Base-by-base conservation (phyloP, 2,329 filamentous ascomycete genomes). In the Trichoderma citrinoviride region DNA sequence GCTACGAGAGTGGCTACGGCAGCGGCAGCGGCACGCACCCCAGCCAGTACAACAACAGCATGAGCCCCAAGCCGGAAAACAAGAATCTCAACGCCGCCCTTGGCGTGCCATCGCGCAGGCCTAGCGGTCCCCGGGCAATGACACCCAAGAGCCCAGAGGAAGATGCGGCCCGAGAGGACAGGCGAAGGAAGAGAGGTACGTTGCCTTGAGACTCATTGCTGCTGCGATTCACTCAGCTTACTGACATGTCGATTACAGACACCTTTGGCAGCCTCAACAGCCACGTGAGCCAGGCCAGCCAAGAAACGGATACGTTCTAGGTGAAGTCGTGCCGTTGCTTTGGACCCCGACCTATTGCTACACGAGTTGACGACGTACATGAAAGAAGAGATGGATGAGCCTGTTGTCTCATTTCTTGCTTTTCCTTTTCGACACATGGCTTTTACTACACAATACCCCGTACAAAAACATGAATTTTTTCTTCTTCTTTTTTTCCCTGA, bases 51-150 rank as follows among this genome's bases (percentile, higher is more conserved):
- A 82, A 80, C 70, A 82, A 82, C 65, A 79, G 80, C 56, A 86
- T 83, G 71, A 86, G 84, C 71, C 84, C 84, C 8, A 81, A 81
- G 71, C 75, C 79, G 19, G 85, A 86, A 75, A 87, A 87, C 73
- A 79, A 81, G 58, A 87, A 86, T 69, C 74, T 87, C 46, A 86
- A 79, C 70, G 80, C 79, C 17, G 83, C 82, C 7, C 77, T 84
- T 6, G 82, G 81, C 7, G 78, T 82, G 4, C 83, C 83, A n/a
- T 74, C 79, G 8, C 78, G 85, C 55, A 75, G 84, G 65, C 85
- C 85, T 25, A 87, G 83, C 61, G 85, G 85, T 23, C 85, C 85
- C 15, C 76, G 85, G 67, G 84, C 85, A 19, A 87, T 87, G 85
- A 87, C 85, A 5, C 85, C 85, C 0, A 85, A 80, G 74, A 83